These are phyloP conservation scores for Aspergillus sergii DNA, from an alignment of 2,329 filamentous ascomycete genomes.

Conservation along the genomic window DNA sequence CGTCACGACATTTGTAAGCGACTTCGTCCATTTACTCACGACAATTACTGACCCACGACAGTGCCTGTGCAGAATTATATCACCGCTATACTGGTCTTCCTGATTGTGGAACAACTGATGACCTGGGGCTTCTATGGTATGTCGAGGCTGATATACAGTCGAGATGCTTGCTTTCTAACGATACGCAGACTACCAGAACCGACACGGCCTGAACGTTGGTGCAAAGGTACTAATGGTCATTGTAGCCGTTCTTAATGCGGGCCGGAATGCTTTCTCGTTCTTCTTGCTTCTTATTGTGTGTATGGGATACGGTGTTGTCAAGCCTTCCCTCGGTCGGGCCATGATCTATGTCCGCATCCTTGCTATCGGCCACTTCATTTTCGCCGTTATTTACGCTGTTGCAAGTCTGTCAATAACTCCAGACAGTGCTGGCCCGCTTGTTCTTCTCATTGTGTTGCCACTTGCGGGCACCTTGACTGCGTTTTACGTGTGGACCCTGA, in stretches of 20 bases:
- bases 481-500: conserved; percentile 98
- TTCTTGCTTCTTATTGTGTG: conserved; percentile 97
- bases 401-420: conserved; percentile 87
- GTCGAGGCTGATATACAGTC: conserved; percentile 22
- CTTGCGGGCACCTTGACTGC: conserved; percentile 89
- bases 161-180: conserved; percentile 36
- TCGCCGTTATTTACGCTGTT: conserved; percentile 90
- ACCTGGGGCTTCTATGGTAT: conserved; percentile 96
- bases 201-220: conserved; percentile 78
- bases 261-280: conserved; percentile 96
- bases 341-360: conserved; percentile 94
- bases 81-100: conserved; percentile 90
- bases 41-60: conserved; percentile 43
- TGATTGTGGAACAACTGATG: conserved; percentile 95
- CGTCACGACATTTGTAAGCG: conserved; percentile 79
- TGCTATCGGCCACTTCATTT: conserved; percentile 89
- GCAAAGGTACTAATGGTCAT: conserved; percentile 86
- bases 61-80: conserved; percentile 99
- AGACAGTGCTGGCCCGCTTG: conserved; percentile 83
- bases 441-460: conserved; percentile 90
- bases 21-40: not conserved
- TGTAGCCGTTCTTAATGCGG: conserved; percentile 91
- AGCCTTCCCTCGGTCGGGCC: conserved; percentile 83
- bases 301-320: conserved; percentile 99
- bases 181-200: conserved; percentile 79